These are phyloP conservation scores for Vitis hybrid DNA, from an alignment of 177 flowering plant species.

Conservation along the genomic window DNA sequence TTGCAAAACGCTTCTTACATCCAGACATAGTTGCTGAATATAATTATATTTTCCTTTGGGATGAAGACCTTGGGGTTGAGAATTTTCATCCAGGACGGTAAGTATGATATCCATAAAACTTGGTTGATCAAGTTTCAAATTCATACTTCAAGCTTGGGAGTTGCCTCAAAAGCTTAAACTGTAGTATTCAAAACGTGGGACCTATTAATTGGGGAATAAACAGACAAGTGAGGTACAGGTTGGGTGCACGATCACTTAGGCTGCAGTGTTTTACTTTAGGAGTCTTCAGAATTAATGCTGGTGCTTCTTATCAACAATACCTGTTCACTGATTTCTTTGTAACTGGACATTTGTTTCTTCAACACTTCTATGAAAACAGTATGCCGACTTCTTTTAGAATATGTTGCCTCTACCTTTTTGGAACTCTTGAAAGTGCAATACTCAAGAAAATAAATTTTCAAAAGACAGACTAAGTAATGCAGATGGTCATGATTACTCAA, in stretches of 20 bases:
- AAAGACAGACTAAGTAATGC: background rate
- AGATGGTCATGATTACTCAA: background rate
- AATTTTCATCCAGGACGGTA: constrained; percentile 65
- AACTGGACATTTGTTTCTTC: no score
- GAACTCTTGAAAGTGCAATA: background rate
- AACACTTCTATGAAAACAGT: no score
- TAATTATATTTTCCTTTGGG: constrained; percentile 87
- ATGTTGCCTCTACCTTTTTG: background rate
- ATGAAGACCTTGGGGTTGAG: constrained; percentile 91
- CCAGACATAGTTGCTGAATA: constrained; percentile 91
- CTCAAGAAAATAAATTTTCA: background rate
- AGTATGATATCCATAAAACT: background rate
- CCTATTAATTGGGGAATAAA: no score
- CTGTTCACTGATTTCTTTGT: no score
- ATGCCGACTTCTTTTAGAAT: no score
- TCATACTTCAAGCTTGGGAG: no score
- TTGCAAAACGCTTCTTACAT: constrained; percentile 92
- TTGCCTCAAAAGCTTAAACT: background rate
- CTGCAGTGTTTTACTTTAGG: no score
- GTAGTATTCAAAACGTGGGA: no score
- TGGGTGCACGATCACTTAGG: no score
- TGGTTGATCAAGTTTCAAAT: background rate
- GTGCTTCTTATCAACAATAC: no score
- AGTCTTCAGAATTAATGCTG: no score
- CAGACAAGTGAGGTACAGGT: no score